Conservation (phyloP, 1,284 basidiomycete species). For the Leccinum subspadiceum region DNA sequence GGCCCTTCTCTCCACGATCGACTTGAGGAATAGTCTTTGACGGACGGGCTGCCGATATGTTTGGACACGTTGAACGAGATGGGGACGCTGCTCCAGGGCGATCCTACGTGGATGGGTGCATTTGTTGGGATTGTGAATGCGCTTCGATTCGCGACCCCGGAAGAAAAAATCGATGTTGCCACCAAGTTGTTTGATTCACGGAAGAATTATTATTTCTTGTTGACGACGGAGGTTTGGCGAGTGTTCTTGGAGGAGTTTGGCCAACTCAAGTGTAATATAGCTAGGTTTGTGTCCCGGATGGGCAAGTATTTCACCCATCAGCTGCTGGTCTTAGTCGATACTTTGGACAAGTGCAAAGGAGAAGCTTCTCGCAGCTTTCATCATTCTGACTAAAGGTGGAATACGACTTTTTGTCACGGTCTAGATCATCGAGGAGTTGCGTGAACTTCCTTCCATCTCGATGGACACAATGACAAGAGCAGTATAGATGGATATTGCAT, state of each 20-base stretch:
- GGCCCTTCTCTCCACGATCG: slow-evolving; percentile 9
- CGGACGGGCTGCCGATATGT: slow-evolving; percentile 1
- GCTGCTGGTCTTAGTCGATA: slow-evolving; percentile 9
- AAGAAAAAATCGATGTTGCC: slow-evolving; percentile 8
- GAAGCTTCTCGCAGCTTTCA: slow-evolving; percentile 2
- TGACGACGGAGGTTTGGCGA: slow-evolving; percentile 11
- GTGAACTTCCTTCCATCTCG: slow-evolving; percentile 1
- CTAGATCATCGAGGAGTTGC: slow-evolving; percentile 4
- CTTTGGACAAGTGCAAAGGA: slow-evolving; percentile 12
- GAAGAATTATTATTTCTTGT: slow-evolving; percentile 6
- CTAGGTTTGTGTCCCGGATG: neutral
- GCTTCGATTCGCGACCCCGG: neutral
- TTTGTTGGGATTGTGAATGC: neutral
- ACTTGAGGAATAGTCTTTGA: slow-evolving; percentile 9
- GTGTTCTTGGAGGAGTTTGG: neutral
- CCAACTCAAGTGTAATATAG: neutral
- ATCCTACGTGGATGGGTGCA: neutral
- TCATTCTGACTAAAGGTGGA: neutral
- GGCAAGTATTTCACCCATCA: neutral
- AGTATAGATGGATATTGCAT: slow-evolving; percentile 7
- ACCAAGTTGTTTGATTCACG: slow-evolving; percentile 11
- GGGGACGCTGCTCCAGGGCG: slow-evolving; percentile 3
- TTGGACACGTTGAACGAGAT: slow-evolving; percentile 8
- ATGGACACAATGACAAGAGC: slow-evolving; percentile 5
- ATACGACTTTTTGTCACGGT: slow-evolving; percentile 13